These are phyloP conservation scores for Rhododendron henanense DNA, from an alignment of 148 eudicot species.

Conservation along the genomic window DNA sequence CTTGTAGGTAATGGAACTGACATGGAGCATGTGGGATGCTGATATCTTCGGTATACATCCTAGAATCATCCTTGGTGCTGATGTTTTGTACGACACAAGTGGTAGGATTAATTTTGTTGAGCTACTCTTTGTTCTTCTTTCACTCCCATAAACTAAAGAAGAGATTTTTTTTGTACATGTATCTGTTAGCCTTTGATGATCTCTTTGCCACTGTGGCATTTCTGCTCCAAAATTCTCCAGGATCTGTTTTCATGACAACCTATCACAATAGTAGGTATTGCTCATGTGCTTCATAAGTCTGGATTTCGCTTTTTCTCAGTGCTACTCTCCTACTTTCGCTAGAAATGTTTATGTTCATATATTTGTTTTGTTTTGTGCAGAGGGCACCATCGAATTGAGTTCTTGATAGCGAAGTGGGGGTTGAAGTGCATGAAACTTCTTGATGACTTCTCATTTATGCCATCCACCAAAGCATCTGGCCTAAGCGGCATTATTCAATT, in stretches of 20 bases:
- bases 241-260: conserved; percentile 76
- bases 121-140: not conserved
- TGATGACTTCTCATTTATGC: conserved; percentile 84
- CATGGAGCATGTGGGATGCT: conserved; percentile 90
- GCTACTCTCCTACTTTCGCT: not conserved
- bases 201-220: conserved; percentile 88
- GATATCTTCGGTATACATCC: conserved; percentile 54
- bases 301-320: not conserved
- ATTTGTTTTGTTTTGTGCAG: conserved; percentile 33
- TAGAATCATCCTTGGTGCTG: conserved; percentile 82
- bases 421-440: conserved; percentile 70
- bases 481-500: conserved; percentile 80
- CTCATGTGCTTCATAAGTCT: not conserved
- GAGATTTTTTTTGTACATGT: not conserved
- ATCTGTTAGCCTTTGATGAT: conserved; percentile 70
- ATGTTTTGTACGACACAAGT: conserved; percentile 76
- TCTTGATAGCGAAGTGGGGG: conserved; percentile 87
- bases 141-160: conserved; percentile 6
- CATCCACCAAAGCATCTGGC: conserved; percentile 64
- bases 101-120: conserved; percentile 33
- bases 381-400: conserved; percentile 92
- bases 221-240: conserved; percentile 68
- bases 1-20: conserved; percentile 68
- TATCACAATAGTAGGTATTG: conserved; percentile 87
- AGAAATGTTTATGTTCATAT: not conserved